Conservation (phyloP, 305 asterid species). For the Solanum hybrid region DNA sequence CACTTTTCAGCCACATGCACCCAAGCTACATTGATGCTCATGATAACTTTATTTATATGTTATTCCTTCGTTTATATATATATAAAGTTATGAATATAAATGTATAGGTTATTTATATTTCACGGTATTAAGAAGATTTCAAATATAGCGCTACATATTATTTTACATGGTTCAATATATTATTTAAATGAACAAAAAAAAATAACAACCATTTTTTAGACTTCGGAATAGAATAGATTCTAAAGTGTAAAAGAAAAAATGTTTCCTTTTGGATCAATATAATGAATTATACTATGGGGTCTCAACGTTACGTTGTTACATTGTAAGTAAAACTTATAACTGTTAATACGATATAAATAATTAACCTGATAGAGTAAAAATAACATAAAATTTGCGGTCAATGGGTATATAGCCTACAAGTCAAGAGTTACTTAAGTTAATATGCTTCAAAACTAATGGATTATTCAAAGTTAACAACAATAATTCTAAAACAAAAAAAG, state of each 20-base stretch:
- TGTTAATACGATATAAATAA: not conserved
- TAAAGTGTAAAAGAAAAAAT: not conserved
- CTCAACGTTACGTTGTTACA: not conserved
- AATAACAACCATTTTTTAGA: not conserved
- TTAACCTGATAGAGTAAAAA: not conserved
- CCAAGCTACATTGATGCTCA: not conserved
- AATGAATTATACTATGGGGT: not conserved
- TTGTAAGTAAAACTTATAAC: too few relatives aligned
- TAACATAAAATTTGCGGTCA: not conserved
- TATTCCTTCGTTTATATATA: not conserved
- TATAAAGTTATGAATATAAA: not conserved
- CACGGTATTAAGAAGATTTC: not conserved
- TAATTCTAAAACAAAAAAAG: not conserved
- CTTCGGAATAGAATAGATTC: not conserved
- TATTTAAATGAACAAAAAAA: not conserved
- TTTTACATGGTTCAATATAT: not conserved
- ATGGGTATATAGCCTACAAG: not conserved
- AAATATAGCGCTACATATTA: not conserved
- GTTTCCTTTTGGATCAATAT: not conserved
- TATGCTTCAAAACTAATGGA: not conserved
- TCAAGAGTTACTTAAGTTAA: not conserved
- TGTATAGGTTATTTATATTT: not conserved
- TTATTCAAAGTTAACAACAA: not conserved
- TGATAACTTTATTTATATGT: not conserved
- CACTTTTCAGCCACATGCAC: not conserved